Evolutionary conservation across 305 asterid species (phyloP), one percentile per base, ranked within the genome.

Genomic region (Plantago coronopus): DNA sequence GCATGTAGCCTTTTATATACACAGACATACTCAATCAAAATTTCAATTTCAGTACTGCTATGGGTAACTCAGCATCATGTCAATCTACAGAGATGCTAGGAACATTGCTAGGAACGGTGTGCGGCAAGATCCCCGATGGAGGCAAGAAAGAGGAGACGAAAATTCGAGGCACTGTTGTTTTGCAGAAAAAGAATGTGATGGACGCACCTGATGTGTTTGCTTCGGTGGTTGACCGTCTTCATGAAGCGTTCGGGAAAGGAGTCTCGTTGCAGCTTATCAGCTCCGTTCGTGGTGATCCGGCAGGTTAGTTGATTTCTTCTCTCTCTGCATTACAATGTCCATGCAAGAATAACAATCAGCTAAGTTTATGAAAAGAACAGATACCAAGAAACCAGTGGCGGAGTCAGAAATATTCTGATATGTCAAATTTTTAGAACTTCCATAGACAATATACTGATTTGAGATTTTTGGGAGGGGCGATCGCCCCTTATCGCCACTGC

Each of bases 261-360:
- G 84, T 89, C 2, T 75, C 78, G 1, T 56, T 89, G 22, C 88
- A 79, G 80, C 91, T 89, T 11, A 61, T 89, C 67, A 75, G 88
- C 54, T 63, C 87, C n/a, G 72, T 53, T 6, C 47, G 27, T 40
- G 63, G 63, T 20, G 70, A 80, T 10, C 71, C 82, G 1, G 50
- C 40, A 34, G 86, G 89, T 88, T 19, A 17, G 55, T 43, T 12
- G 4, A 17, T 43, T 44, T 2, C 19, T 15, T 17, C 17, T 13
- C 17, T 18, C 18, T 38, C 23, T 46, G 25, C 19, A 13, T 65
- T 34, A 49, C 27, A 9, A 51, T 34, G 38, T 34, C 21, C 29
- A 34, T 34, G 40, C 40, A 34, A 34, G 38, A 31, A 53, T 0
- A 17, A 25, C 20, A 14, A 25, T 15, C 16, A 16, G 42, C 19